These are phyloP conservation scores for Emydomyces testavorans DNA, from an alignment of 2,329 filamentous ascomycete genomes.

Conservation along the genomic window DNA sequence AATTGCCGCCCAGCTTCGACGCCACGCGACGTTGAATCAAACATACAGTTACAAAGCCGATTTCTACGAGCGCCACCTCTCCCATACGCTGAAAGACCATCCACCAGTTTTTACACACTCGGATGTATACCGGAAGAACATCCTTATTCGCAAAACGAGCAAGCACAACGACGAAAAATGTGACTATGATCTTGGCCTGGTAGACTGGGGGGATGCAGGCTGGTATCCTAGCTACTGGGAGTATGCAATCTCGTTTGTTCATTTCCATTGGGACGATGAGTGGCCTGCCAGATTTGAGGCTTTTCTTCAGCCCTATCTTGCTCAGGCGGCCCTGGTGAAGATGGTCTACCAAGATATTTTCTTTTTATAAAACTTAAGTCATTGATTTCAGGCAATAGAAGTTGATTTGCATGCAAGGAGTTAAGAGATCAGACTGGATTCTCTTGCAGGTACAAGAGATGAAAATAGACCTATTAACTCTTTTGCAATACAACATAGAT, in stretches of 20 bases:
- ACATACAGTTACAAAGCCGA: slow-evolving; percentile 17
- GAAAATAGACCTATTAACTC: too few species aligned
- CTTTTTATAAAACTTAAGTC: too few species aligned
- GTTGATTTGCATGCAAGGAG: too few species aligned
- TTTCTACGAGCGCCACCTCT: slow-evolving; percentile 17
- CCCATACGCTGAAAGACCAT: slow-evolving; percentile 15
- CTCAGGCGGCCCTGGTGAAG: background rate
- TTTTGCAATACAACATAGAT: too few species aligned
- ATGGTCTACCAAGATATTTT: background rate
- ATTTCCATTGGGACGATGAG: slow-evolving; percentile 21
- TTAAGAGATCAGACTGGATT: too few species aligned
- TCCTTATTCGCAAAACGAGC: slow-evolving; percentile 12
- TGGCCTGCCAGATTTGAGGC: slow-evolving; percentile 21
- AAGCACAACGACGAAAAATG: slow-evolving; percentile 9
- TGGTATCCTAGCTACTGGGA: slow-evolving; percentile 24
- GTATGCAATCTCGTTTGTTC: slow-evolving; percentile 19
- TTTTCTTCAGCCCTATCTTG: background rate
- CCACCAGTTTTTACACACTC: slow-evolving; percentile 20
- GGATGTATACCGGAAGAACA: slow-evolving; percentile 20
- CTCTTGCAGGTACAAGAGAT: too few species aligned
- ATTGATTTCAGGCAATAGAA: too few species aligned
- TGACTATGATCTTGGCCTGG: slow-evolving; percentile 14
- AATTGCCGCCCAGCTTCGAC: slow-evolving; percentile 16
- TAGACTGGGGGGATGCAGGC: slow-evolving; percentile 23
- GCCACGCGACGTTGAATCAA: slow-evolving; percentile 15